A percentile compares a stretch with the other conserved stretches of the same genome.
These are phyloP conservation scores for Nannizzia gypsea DNA, from an alignment of 2,329 filamentous ascomycete species.

Conservation along the genomic window DNA sequence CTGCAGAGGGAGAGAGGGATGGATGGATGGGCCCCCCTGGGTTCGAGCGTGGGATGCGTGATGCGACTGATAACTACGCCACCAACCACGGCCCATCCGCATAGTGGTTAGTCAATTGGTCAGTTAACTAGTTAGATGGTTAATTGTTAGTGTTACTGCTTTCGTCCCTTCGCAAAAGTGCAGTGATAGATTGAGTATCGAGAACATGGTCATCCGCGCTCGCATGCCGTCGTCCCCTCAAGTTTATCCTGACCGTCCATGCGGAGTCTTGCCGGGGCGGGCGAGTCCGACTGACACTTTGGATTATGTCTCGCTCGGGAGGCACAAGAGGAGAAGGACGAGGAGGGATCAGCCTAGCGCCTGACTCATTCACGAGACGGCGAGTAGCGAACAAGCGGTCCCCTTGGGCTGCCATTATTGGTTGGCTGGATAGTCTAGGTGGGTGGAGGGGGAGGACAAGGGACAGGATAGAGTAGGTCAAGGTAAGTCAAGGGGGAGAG, in stretches of 20 bases:
- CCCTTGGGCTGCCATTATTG: not conserved
- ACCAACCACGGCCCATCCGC: not conserved
- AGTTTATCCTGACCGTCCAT: not conserved
- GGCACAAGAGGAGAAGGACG: not conserved
- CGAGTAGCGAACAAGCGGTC: constrained; percentile 1
- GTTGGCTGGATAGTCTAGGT: not conserved
- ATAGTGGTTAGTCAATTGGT: not conserved
- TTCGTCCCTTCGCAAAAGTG: not conserved
- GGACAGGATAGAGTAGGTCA: not conserved
- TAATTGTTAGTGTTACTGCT: not conserved
- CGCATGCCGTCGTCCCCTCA: not conserved
- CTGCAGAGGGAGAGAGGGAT: not conserved
- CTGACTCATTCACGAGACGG: constrained; percentile 4
- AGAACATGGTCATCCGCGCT: not conserved
- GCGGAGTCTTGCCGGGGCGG: not conserved
- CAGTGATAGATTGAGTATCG: not conserved
- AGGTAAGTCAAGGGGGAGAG: too few relatives aligned
- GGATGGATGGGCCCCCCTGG: not conserved
- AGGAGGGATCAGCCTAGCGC: not conserved
- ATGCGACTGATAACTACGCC: not conserved
- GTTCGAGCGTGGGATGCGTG: constrained; percentile 2
- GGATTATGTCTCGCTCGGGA: not conserved
- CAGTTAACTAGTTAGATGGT: not conserved
- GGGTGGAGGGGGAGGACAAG: not conserved
- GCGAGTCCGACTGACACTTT: not conserved